Base-by-base conservation (phyloP, 768 basidiomycete genomes). In the Epithele typhae region DNA sequence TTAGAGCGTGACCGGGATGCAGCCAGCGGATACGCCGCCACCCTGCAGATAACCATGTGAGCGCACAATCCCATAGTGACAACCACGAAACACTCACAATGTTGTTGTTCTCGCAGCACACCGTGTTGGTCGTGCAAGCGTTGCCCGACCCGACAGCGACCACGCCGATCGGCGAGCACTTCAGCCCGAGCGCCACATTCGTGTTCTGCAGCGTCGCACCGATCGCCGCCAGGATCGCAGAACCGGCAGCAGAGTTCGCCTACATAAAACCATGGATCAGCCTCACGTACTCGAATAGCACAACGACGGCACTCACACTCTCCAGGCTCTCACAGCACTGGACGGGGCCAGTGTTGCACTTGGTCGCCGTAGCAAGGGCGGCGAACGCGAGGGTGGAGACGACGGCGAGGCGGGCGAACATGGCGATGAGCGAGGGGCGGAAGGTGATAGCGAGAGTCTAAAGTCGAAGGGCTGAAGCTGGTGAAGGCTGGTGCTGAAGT, bases 81-180 rank as follows among this genome's bases (percentile, higher is more conserved):
- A 36, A 36, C 6, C 8, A 36, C 17, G 23, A 17, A n/a, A 36
- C 3, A 51, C 60, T 37, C 36, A 61, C 60, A 37, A 53, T 52
- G 39, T 33, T 48, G 54, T 57, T 60, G 49, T 60, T 55, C 38
- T 53, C 39, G 54, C 62, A 62, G 56, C 62, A 64, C 23, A 64
- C 59, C 7, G 60, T 43, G 23, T 57, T 27, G 4, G 54, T 21
- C 5, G 46, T 12, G 46, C 58, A 47, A 3, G 30, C 18, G 38
- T 19, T 33, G 25, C 45, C 45, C 10, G 21, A 25, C 12, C 37
- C 46, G 40, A 47, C 41, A 15, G 36, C 51, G 21, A 49, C 25
- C 7, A 37, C 49, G 21, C 30, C 24, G 39, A 51, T 39, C 1
- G 45, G 36, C 37, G 25, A 21, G 52, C 60, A 60, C 27, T 25